Evolutionary conservation across 192 early-diverging fungal genomes (phyloP), one percentile per base, ranked within the genome.

Genomic region (Umbelopsis sp.): DNA sequence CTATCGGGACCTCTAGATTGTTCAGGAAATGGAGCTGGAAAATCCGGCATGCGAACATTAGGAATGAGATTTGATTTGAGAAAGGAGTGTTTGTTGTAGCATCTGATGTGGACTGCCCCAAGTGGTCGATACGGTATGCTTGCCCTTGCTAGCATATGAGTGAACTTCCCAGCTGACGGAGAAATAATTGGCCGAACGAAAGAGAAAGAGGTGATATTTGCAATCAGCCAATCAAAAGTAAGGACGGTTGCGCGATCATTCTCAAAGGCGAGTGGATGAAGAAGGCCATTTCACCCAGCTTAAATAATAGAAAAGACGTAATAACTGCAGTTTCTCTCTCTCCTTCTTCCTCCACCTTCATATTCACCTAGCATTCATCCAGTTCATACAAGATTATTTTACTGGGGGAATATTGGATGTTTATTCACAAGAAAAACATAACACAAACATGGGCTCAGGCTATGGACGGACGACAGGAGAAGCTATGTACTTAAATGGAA

Each of bases 261-360:
- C 55, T 61, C 55, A 25, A 61, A 61, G 55, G 1, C 55, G 12
- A 61, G 55, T 61, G 55, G 55, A 61, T 61, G 55, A 61, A 35
- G 55, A 61, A 61, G 55, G 37, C 37, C 37, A 41, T 41, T 6
- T 41, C 37, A 41, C 37, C 37, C 37, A 41, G 37, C 37, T 41
- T 41, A 41, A 41, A 41, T 41, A 41, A 41, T 16, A 61, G 30
- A 23, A 61, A 30, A 52, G 33, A 23, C 30, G 55, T 30, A 61
- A 35, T 18, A 18, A 2, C 6, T 15, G 33, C 12, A 33, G 2
- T 16, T 18, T 6, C 11, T 35, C 30, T 35, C 30, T 35, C 55
- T 61, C 55, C 30, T 18, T 61, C 55, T 35, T 61, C 27, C 16
- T 25, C 52, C 25, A 35, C 27, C 12, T 61, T 61, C 30, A 61